A percentile compares a stretch with the other conserved stretches of the same genome.
phyloP scores from a whole-genome alignment of 2,329 filamentous ascomycete genomes.

The Pseudocercospora cruenta region DNA sequence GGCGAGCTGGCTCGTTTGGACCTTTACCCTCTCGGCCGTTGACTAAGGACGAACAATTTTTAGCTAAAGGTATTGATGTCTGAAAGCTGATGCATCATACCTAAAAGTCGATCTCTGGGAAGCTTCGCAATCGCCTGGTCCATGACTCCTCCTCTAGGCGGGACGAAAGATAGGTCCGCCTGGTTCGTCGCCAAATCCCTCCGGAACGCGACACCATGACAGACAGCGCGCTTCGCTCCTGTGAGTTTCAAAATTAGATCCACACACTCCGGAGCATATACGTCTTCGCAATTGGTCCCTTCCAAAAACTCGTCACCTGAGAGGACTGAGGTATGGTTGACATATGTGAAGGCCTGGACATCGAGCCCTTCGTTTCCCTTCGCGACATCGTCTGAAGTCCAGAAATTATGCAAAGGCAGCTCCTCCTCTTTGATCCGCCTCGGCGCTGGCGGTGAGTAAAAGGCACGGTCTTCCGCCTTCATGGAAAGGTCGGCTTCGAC shows the following conservation, averaged over 20 bases:
- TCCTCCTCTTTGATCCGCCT: conserved; percentile 16
- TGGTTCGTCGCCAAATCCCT: conserved; percentile 15
- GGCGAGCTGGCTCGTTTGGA: conserved; percentile 22
- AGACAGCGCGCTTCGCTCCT: conserved; percentile 21
- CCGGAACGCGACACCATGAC: conserved; percentile 20
- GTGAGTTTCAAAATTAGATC: conserved; percentile 24
- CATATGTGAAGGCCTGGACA: conserved; percentile 22
- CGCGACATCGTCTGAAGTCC: conserved; percentile 17
- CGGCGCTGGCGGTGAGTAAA: conserved; percentile 21
- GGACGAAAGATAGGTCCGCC: conserved; percentile 16
- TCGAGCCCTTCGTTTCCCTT: conserved; percentile 23
- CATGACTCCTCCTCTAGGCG: conserved; percentile 11
- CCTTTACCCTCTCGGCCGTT: conserved; percentile 15
- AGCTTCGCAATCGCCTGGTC: conserved; percentile 17
- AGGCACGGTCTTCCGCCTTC: conserved; percentile 19
- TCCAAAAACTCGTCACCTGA: conserved; percentile 17
- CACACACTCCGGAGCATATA: conserved; percentile 19
- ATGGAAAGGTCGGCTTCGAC: conserved; percentile 24
- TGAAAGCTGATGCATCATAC: neutral
- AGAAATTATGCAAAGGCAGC: conserved; percentile 22
- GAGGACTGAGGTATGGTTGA: conserved; percentile 16
- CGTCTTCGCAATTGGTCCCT: conserved; percentile 21
- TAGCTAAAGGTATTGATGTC: neutral
- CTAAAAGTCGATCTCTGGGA: conserved; percentile 19
- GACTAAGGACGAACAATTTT: conserved; percentile 10